Evolutionary conservation across 2,329 filamentous ascomycete species (phyloP), one percentile per base, ranked within the genome.

Genomic region (Ophiocordyceps polyrhachis-furcata): DNA sequence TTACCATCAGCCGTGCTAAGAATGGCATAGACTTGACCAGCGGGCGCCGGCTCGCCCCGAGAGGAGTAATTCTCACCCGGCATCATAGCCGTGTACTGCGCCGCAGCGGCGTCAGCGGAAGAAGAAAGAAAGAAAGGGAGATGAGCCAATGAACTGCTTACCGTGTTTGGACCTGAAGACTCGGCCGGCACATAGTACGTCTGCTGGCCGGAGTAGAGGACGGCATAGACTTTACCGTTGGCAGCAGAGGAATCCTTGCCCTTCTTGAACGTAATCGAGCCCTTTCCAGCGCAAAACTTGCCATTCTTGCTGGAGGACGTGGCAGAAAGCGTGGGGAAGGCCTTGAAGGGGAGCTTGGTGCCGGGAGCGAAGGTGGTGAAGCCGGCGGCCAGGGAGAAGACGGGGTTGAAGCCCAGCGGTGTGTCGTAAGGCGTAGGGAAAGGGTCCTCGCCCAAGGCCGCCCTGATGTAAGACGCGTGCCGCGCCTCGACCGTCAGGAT

Each of bases 401-500:
- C 75, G 52, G 70, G 61, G 57, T 78, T 69, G 54, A 72, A 66
- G 50, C 61, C 59, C 35, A 81, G 65, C 0, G 76, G 73, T 21
- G 69, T 66, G 49, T 81, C 78, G 49, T 78, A 79, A 8, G 76
- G 60, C 50, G 74, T 67, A 1, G 77, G 63, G 53, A 75, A 77
- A 2, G 76, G 73, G 5, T 58, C 57, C 52, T 74, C 55, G 43
- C 62, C 58, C 17, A 69, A 59, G 11, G 62, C 61, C 28, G 62
- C 58, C 44, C 78, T 73, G 50, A 81, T 61, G 62, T 75, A 77
- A 1, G 77, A 60, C 2, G 69, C 69, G 65, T 83, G 79, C 2
- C 78, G 70, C 6, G 76, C 67, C 60, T 83, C 79, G 32, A 80
- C 68, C 20, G 59, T 60, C 28, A 83, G 62, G 56, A 83, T 83